phyloP scores from a whole-genome alignment of 164 flowering plant genomes.

The Annona squamosa region DNA sequence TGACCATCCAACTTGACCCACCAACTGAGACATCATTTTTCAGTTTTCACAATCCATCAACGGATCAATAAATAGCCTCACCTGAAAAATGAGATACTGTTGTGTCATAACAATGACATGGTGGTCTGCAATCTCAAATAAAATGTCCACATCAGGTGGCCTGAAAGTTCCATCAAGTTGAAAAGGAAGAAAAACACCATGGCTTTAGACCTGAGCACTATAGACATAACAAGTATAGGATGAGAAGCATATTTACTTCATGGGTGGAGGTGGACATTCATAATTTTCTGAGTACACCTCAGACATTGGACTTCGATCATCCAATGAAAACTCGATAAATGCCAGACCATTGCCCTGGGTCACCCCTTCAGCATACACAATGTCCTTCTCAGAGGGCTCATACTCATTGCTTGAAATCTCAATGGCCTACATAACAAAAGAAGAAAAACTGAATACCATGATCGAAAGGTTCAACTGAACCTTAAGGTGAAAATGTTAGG shows the following conservation, averaged over 20 bases:
- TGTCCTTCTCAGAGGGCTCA: constrained; percentile 39
- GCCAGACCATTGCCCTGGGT: constrained; percentile 34
- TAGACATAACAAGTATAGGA: neutral
- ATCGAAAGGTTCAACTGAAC: neutral
- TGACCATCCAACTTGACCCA: neutral
- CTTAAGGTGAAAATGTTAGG: too few species aligned
- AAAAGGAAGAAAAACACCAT: neutral
- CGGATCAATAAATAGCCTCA: neutral
- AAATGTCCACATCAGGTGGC: neutral
- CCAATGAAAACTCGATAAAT: constrained; percentile 31
- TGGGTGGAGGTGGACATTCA: constrained; percentile 23
- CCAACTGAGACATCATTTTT: neutral
- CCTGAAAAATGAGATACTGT: neutral
- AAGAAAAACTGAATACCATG: neutral
- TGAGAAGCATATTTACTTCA: constrained; percentile 20
- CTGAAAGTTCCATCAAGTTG: neutral
- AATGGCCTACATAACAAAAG: constrained; percentile 23
- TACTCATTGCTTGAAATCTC: constrained; percentile 42
- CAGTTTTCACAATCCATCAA: neutral
- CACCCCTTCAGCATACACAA: constrained; percentile 40
- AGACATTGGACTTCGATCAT: constrained; percentile 31
- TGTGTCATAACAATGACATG: neutral
- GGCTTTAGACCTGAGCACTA: neutral
- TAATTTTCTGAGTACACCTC: constrained; percentile 26
- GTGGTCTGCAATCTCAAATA: neutral